Conservation (phyloP, 2,329 filamentous ascomycete species). For the Clonostachys byssicola region DNA sequence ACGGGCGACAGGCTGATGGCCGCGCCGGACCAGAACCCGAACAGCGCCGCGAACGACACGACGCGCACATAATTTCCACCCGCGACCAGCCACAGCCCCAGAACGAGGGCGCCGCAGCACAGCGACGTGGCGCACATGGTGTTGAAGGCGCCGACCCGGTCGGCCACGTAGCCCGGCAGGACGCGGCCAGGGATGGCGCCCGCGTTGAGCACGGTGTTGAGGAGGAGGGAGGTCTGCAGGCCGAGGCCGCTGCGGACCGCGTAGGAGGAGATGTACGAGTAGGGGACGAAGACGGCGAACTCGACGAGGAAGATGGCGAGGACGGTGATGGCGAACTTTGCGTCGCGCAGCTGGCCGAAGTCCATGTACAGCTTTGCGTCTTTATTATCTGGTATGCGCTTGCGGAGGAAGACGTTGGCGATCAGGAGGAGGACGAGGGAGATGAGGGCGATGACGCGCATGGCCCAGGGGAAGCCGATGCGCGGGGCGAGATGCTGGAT, state of each 20-base stretch:
- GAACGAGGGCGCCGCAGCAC: conserved; percentile 25
- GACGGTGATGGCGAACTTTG: conserved; percentile 46
- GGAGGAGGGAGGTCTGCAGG: conserved; percentile 55
- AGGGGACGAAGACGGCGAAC: conserved; percentile 59
- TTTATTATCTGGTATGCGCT: conserved; percentile 44
- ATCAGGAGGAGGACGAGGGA: conserved; percentile 15
- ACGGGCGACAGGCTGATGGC: conserved; percentile 70
- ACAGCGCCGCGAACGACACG: conserved; percentile 58
- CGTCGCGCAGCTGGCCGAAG: conserved; percentile 44
- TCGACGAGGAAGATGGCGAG: conserved; percentile 53
- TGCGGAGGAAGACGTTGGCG: conserved; percentile 19
- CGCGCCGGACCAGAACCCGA: conserved; percentile 68
- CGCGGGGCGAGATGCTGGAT: conserved; percentile 17
- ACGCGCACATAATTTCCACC: conserved; percentile 40
- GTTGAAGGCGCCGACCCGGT: conserved; percentile 61
- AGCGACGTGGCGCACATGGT: conserved; percentile 53
- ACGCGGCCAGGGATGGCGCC: conserved; percentile 66
- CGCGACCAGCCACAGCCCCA: conserved; percentile 58
- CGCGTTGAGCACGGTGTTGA: conserved; percentile 66
- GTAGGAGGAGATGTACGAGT: conserved; percentile 66
- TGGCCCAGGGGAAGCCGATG: conserved; percentile 22
- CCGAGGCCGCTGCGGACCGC: conserved; percentile 50
- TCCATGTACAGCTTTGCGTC: conserved; percentile 39
- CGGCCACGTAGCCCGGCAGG: conserved; percentile 57
- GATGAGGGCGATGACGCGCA: conserved; percentile 19